Conservation (phyloP, 2,329 filamentous ascomycete species). For the Drechslerella coelobrocha region DNA sequence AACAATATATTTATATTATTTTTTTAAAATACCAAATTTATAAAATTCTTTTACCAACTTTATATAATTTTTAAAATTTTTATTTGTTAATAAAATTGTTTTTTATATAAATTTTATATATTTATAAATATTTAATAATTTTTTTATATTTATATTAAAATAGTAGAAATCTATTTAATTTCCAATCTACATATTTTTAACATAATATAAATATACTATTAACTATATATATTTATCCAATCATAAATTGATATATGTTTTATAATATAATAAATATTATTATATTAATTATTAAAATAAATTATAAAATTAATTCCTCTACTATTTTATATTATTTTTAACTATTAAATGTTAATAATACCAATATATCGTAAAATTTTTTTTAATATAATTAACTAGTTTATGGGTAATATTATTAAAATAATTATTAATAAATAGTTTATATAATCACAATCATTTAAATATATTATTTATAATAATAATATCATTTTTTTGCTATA, state of each 20-base stretch:
- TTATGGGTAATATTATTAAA: background rate
- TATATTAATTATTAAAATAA: background rate
- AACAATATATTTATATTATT: background rate
- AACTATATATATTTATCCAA: no score
- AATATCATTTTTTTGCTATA: background rate
- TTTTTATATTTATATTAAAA: no score
- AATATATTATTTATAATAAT: background rate
- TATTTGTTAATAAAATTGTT: slow-evolving; percentile 2
- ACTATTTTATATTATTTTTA: background rate
- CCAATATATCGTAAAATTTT: background rate
- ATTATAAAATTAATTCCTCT: background rate
- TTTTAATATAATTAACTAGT: background rate
- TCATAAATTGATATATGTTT: no score
- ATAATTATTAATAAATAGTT: background rate
- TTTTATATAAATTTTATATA: slow-evolving; percentile 1
- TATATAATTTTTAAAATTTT: background rate
- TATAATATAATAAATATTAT: background rate
- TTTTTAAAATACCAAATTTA: slow-evolving; percentile 1
- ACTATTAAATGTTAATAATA: background rate
- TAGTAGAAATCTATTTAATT: no score
- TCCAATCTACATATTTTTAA: no score
- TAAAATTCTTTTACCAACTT: background rate
- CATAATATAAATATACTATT: no score
- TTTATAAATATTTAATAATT: background rate
- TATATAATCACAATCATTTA: no score